Base-by-base conservation (phyloP, 2,329 filamentous ascomycete genomes). In the Penicillium sp. region DNA sequence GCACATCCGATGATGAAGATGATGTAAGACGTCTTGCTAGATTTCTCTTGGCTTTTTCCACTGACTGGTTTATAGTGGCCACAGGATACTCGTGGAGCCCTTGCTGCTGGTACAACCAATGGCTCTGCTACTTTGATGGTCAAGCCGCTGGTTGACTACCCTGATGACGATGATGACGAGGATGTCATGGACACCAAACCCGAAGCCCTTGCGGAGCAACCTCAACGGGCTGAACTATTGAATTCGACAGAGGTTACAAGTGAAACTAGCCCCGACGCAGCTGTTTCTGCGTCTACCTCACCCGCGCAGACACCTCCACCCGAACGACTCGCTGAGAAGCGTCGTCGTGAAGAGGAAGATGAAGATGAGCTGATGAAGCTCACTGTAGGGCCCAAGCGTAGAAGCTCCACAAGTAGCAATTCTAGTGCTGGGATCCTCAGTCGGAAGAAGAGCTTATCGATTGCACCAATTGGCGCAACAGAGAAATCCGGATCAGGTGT, bases 121-220 rank as follows among this genome's bases (percentile, higher is more conserved):
- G 89, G 86, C 23, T 64, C 67, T 18, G 81, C 82, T 14, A 84
- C 85, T 20, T 80, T 86, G 1, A 74, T 83, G 8, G 74, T 83
- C 49, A 91, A 88, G 68, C 89, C 89, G 1, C 78, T 97, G 22
- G 94, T 99, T 31, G 90, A 96, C 71, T 99, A 99, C 69, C 85
- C 88, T 0, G 95, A 95, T 35, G 93, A 97, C 31, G 93, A 97
- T n/a, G 93, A 97, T n/a, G 85, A 82, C 54, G 90, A 94, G 20
- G 85, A 83, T 52, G 79, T 81, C 12, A 86, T 88, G 73, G 86
- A 87, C 67, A 77, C 83, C 31, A 77, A 75, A 52, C 59, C 69
- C 6, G 75, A 76, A 55, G 67, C 67, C 33, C 42, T 55, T 22
- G 54, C 57, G 43, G 63, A 65, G 15, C 58, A 61, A 15, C 53